Evolutionary conservation across 129 eudicot species (phyloP).

Genomic region (Tagetes patula): DNA sequence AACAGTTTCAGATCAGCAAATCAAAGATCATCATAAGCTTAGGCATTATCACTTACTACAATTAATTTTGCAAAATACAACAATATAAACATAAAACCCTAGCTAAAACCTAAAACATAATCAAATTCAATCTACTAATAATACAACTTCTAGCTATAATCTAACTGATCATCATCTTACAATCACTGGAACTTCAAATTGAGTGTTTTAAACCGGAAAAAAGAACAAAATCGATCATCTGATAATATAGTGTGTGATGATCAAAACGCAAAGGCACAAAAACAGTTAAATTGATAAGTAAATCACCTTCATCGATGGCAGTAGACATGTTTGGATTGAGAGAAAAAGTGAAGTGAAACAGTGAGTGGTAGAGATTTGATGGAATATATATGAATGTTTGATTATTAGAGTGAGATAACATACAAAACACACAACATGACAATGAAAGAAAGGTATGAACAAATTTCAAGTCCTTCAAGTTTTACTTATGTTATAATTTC

Average conservation of each 20-base stretch:
- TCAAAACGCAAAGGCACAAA: background rate
- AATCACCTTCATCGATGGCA: conserved; percentile 34
- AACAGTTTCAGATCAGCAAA: background rate
- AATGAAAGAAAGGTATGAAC: conserved; percentile 36
- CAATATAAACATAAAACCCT: background rate
- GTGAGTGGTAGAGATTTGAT: conserved; percentile 8
- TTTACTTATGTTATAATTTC: too few species aligned
- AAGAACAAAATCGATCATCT: conserved; percentile 6
- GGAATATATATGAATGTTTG: conserved; percentile 37
- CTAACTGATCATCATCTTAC: conserved; percentile 20
- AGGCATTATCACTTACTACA: conserved; percentile 3
- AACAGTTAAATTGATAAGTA: background rate
- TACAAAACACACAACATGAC: conserved; percentile 31
- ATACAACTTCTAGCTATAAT: background rate
- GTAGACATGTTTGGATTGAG: conserved; percentile 41
- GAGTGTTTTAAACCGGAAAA: background rate
- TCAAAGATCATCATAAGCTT: background rate
- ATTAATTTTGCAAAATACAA: background rate
- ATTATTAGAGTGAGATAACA: conserved; percentile 25
- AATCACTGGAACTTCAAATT: background rate
- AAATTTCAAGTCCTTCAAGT: background rate
- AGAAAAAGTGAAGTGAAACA: conserved; percentile 4
- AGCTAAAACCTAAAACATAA: conserved; percentile 2
- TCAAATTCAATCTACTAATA: background rate
- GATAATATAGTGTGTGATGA: conserved; percentile 2